phyloP scores from a whole-genome alignment of 1,284 basidiomycete species.

The Exobasidium rhododendri region DNA sequence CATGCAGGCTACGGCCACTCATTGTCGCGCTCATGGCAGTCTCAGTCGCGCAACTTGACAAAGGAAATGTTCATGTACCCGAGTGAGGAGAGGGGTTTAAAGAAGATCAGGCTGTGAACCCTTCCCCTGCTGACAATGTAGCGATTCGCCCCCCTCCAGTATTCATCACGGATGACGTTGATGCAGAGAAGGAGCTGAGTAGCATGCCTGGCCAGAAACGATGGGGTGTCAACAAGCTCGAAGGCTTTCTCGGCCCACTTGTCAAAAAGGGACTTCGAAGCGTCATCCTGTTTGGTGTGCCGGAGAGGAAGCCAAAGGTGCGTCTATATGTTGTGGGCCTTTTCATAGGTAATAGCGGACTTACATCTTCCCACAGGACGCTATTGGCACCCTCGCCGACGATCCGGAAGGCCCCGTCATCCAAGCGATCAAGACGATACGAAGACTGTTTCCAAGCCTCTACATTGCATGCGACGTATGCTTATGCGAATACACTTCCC shows the following conservation, averaged over 20 bases:
- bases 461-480: conserved; percentile 89
- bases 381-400: conserved; percentile 79
- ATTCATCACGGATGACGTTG: conserved; percentile 50
- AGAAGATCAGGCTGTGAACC: too few species aligned
- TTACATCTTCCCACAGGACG: too few species aligned
- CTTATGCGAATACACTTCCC: conserved; percentile 98
- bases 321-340: not conserved
- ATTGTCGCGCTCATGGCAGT: conserved; percentile 42
- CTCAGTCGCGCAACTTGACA: conserved; percentile 33
- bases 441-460: conserved; percentile 67
- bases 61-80: conserved; percentile 54
- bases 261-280: conserved; percentile 84
- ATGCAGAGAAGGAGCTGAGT: conserved; percentile 32
- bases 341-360: not conserved
- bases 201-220: conserved; percentile 52
- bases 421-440: conserved; percentile 75
- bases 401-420: conserved; percentile 89
- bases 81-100: too few species aligned
- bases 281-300: conserved; percentile 96
- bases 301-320: conserved; percentile 77
- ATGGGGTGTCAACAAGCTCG: conserved; percentile 92
- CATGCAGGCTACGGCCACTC: conserved; percentile 48
- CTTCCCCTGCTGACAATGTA: not conserved
- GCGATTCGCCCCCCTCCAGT: conserved; percentile 17
- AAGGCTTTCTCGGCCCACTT: conserved; percentile 79